Evolutionary conservation across 306 rosid species (phyloP), one percentile per base, ranked within the genome.

Genomic region (Gynostemma pentaphyllum): DNA sequence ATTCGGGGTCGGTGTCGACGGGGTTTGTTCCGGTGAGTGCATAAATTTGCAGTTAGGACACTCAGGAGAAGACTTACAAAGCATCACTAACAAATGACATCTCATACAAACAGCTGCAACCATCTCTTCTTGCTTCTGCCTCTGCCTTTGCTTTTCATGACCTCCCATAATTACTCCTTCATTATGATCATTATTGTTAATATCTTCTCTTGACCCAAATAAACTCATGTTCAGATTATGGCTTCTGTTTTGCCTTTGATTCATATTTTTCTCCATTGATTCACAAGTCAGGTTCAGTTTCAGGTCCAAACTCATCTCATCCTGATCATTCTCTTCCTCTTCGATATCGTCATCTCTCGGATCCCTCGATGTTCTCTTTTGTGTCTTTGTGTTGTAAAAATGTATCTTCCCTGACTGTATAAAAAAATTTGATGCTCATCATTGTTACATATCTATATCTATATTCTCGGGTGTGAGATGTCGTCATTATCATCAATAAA

Each of bases 1-100:
- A 49, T 66, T n/a, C n/a, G n/a, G n/a, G 48, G 36, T 15, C 22
- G 37, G 41, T n/a, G 46, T 55, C 23, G 34, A 62, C 13, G 61
- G 21, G 26, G 34, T 50, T n/a, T 48, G 70, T 19, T 48, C 47
- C 26, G 59, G 71, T 1, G 71, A 37, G 71, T 67, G 57, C 50
- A 67, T 67, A 50, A 67, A 67, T 34, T 67, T 67, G 26, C 71
- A 51, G 18, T 49, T 67, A 16, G 71, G 71, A 52, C 71, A 67
- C 34, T 41, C 60, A 11, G 71, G 71, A 4, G 59, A 67, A 40
- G 71, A 67, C 41, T 67, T 67, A 27, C 62, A 32, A 34, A 67
- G 19, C 45, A 67, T 67, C 37, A 67, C 71, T 12, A 67, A 24
- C 37, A 50, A 39, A 8, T 67, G 71, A 22, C 71, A 67, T 6